These are phyloP conservation scores for Ustilago sp. DNA, from an alignment of 1,284 basidiomycete species.

Conservation along the genomic window DNA sequence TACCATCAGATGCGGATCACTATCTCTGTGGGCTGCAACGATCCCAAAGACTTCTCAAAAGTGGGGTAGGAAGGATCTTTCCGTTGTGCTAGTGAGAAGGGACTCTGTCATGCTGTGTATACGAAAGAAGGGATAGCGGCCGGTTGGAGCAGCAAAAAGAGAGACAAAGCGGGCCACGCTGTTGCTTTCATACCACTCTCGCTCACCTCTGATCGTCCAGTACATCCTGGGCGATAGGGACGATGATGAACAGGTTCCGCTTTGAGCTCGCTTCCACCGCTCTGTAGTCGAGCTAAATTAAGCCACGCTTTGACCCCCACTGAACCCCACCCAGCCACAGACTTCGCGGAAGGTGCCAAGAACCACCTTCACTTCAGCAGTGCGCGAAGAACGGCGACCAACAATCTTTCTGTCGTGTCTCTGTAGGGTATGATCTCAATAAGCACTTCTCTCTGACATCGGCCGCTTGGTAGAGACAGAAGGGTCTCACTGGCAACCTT, in stretches of 20 bases:
- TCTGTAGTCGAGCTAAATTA: background rate
- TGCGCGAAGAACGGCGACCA: conserved; percentile 1
- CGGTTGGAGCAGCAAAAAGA: too few species aligned
- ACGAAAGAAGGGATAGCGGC: too few species aligned
- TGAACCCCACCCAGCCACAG: background rate
- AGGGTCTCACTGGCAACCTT: background rate
- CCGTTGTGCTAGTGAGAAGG: too few species aligned
- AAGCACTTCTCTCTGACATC: background rate
- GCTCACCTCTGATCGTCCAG: background rate
- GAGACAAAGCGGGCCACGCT: too few species aligned
- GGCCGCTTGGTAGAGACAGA: conserved; percentile 3
- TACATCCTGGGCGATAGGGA: background rate
- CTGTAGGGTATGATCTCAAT: background rate
- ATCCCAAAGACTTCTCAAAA: background rate
- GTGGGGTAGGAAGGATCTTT: background rate
- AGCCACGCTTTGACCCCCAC: background rate
- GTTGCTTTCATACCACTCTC: background rate
- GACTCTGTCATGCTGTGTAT: too few species aligned
- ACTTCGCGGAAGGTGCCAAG: conserved; percentile 1
- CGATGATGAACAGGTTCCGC: background rate
- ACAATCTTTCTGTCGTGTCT: background rate
- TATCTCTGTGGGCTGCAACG: background rate
- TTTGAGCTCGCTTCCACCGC: background rate
- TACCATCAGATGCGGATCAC: background rate
- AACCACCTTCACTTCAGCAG: background rate